phyloP scores from a whole-genome alignment of 2,329 filamentous ascomycete species.

The Biscogniauxia sp. region DNA sequence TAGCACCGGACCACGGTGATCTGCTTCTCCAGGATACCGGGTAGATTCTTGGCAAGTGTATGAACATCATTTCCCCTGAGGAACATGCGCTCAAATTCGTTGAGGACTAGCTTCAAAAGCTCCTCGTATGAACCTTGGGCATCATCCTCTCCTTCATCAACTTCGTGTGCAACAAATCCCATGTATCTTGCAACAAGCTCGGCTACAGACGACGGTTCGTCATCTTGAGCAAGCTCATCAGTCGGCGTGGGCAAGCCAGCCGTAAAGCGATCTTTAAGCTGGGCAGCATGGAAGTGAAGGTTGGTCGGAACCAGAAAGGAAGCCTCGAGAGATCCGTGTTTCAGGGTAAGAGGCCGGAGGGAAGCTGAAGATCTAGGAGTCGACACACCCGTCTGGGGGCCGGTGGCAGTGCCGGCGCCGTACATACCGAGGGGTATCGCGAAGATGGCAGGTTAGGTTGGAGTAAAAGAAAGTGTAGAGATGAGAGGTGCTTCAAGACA shows the following conservation, averaged over 20 bases:
- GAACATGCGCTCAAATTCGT: slow-evolving; percentile 95
- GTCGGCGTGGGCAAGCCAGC: slow-evolving; percentile 84
- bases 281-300: slow-evolving; percentile 92
- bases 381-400: slow-evolving; percentile 92
- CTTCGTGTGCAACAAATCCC: slow-evolving; percentile 82
- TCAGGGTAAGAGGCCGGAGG: slow-evolving; percentile 83
- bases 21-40: slow-evolving; percentile 92
- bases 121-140: slow-evolving; percentile 85
- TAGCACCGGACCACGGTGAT: slow-evolving; percentile 85
- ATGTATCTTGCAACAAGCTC: slow-evolving; percentile 94
- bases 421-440: slow-evolving; percentile 69
- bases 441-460: slow-evolving; percentile 8
- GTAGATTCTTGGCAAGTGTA: slow-evolving; percentile 78
- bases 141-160: slow-evolving; percentile 90
- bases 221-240: slow-evolving; percentile 95
- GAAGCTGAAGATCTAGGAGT: slow-evolving; percentile 93
- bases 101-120: slow-evolving; percentile 85
- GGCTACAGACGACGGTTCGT: slow-evolving; percentile 93
- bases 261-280: slow-evolving; percentile 88
- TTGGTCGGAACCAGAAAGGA: slow-evolving; percentile 93
- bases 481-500: not conserved
- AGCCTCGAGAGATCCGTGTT: slow-evolving; percentile 93
- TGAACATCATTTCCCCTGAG: slow-evolving; percentile 96
- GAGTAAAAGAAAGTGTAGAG: not conserved
- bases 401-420: slow-evolving; percentile 77